These are phyloP conservation scores for Boletus eberwhitei DNA, from an alignment of 768 basidiomycete species.

Conservation along the genomic window DNA sequence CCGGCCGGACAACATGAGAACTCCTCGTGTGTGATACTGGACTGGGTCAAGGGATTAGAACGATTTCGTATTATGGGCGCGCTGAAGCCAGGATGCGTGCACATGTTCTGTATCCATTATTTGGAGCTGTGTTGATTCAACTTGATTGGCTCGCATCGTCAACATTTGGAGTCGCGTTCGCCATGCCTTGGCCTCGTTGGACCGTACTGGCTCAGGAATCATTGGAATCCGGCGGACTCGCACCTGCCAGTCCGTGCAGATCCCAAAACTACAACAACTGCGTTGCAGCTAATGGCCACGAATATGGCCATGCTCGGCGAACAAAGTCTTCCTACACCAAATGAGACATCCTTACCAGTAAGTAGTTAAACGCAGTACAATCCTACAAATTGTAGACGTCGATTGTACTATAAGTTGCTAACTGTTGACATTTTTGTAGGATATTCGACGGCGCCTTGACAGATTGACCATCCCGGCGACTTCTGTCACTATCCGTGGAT, in stretches of 20 bases:
- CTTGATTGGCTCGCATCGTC: not conserved
- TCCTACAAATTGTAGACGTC: not conserved
- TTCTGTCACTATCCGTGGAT: not conserved
- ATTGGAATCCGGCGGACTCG: not conserved
- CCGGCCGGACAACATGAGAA: constrained; percentile 16
- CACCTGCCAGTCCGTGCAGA: not conserved
- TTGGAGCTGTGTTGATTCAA: not conserved
- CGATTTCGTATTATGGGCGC: not conserved
- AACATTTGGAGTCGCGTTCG: not conserved
- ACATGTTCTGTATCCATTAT: not conserved
- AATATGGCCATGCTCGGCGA: not conserved
- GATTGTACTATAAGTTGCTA: not conserved
- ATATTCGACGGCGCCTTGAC: constrained; percentile 3
- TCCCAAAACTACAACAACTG: not conserved
- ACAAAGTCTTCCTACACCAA: not conserved
- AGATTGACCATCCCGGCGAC: constrained; percentile 13
- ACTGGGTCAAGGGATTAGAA: constrained; percentile 1
- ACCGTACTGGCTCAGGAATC: not conserved
- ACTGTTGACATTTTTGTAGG: constrained; percentile 8
- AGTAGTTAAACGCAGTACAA: not conserved
- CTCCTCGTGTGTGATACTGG: constrained; percentile 10
- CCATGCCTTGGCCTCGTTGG: constrained; percentile 3
- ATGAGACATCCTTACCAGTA: not conserved
- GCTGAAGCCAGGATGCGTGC: not conserved
- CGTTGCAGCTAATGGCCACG: not conserved